Evolutionary conservation across 1,284 basidiomycete species (phyloP).

Genomic region (Athelia sp.): DNA sequence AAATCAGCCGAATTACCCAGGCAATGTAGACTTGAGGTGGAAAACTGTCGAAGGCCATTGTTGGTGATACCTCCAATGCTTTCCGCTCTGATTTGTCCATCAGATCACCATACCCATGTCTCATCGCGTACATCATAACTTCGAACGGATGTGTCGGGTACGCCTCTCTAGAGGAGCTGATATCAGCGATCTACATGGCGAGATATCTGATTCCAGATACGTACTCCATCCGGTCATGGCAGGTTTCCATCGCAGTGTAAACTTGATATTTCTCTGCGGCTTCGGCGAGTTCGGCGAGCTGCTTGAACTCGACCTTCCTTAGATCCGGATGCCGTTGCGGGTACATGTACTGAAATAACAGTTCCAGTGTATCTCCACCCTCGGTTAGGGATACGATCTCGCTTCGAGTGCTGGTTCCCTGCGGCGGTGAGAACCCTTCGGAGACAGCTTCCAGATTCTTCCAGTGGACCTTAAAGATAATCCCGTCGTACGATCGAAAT

Average conservation of each 20-base stretch:
- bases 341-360: slow-evolving; percentile 24
- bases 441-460: not conserved
- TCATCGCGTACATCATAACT: slow-evolving; percentile 14
- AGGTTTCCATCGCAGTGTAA: slow-evolving; percentile 22
- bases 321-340: slow-evolving; percentile 21
- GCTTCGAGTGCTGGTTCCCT: not conserved
- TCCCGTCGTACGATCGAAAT: not conserved
- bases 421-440: not conserved
- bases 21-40: not conserved
- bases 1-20: not conserved
- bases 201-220: not conserved
- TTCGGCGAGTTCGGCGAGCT: slow-evolving; percentile 19
- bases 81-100: slow-evolving; percentile 12
- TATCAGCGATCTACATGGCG: not conserved
- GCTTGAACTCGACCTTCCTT: slow-evolving; percentile 15
- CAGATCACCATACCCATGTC: slow-evolving; percentile 16
- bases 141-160: slow-evolving; percentile 7
- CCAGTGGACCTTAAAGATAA: not conserved
- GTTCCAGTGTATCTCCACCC: slow-evolving; percentile 13
- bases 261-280: slow-evolving; percentile 28
- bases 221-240: slow-evolving; percentile 23
- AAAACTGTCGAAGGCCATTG: not conserved
- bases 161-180: not conserved
- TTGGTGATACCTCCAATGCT: not conserved
- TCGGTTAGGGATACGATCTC: slow-evolving; percentile 17